These are phyloP conservation scores for Lotus japonicus DNA, from an alignment of 306 rosid species.

Conservation along the genomic window DNA sequence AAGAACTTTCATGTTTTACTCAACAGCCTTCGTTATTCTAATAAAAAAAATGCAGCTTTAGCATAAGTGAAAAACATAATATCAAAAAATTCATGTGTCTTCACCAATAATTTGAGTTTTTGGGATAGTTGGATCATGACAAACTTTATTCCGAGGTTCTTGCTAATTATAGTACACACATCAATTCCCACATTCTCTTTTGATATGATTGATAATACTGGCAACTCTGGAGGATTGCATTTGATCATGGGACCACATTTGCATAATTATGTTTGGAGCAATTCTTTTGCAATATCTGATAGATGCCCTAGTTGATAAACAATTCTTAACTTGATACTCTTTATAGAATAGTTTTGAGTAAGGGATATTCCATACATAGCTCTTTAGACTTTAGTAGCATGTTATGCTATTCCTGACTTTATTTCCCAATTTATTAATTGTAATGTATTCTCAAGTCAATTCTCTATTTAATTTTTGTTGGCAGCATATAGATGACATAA, in stretches of 20 bases:
- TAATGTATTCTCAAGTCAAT: neutral
- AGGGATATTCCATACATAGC: neutral
- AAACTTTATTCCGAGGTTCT: neutral
- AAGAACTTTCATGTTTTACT: too few relatives aligned
- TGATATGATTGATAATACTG: neutral
- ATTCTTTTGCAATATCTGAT: conserved; percentile 17
- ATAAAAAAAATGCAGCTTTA: too few relatives aligned
- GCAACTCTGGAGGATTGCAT: conserved; percentile 17
- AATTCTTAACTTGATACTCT: conserved; percentile 20
- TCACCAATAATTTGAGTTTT: too few relatives aligned
- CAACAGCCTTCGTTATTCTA: too few relatives aligned
- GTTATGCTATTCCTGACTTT: conserved; percentile 32
- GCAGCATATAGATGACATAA: conserved; percentile 50
- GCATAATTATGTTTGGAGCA: conserved; percentile 19
- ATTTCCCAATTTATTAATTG: neutral
- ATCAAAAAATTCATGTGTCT: too few relatives aligned
- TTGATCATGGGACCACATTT: conserved; percentile 28
- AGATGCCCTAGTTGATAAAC: conserved; percentile 21
- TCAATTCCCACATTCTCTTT: conserved; percentile 7
- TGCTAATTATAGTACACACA: neutral
- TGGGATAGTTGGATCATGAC: too few relatives aligned
- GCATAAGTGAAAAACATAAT: too few relatives aligned
- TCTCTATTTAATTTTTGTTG: too few relatives aligned
- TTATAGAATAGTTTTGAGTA: conserved; percentile 13
- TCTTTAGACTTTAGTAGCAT: conserved; percentile 16